A percentile compares a stretch with the other conserved stretches of the same genome.
phyloP scores from a whole-genome alignment of 2,329 filamentous ascomycete genomes.

The Stagonosporopsis cucurbitacearum region DNA sequence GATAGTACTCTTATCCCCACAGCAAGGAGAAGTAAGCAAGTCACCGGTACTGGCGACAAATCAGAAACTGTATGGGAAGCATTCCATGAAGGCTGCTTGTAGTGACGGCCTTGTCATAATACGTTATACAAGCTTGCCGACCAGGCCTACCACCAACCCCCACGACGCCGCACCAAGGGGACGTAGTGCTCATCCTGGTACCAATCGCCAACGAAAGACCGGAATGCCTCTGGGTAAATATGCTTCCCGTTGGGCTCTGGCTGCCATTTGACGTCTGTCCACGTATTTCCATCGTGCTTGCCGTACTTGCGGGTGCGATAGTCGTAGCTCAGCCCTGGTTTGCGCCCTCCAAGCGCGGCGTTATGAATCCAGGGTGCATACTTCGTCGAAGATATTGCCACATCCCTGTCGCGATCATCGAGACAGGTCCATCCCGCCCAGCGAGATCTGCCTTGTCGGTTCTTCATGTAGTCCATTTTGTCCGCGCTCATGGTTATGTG shows the following conservation, averaged over 20 bases:
- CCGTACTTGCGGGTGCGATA: slow-evolving; percentile 45
- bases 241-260: slow-evolving; percentile 28
- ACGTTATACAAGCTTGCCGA: not conserved
- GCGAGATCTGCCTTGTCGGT: slow-evolving; percentile 45
- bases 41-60: slow-evolving; percentile 24
- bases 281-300: slow-evolving; percentile 31
- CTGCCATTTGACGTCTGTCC: slow-evolving; percentile 45
- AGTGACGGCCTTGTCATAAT: not conserved
- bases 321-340: slow-evolving; percentile 41
- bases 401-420: slow-evolving; percentile 27
- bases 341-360: slow-evolving; percentile 24
- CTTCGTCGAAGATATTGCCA: slow-evolving; percentile 20
- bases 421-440: slow-evolving; percentile 48
- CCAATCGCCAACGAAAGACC: slow-evolving; percentile 38
- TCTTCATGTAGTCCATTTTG: slow-evolving; percentile 46
- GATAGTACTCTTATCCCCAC: slow-evolving; percentile 31
- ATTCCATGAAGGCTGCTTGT: slow-evolving; percentile 46
- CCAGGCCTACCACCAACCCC: not conserved
- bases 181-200: slow-evolving; percentile 28
- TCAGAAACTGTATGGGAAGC: slow-evolving; percentile 41
- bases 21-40: slow-evolving; percentile 41
- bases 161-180: slow-evolving; percentile 7
- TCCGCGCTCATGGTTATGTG: slow-evolving; percentile 51
- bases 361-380: slow-evolving; percentile 27
- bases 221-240: slow-evolving; percentile 34